Percentiles rank a stretch among this genome's conserved stretches.
phyloP scores from a whole-genome alignment of 805 yeast genomes.

The Cyberlindnera maritima region DNA sequence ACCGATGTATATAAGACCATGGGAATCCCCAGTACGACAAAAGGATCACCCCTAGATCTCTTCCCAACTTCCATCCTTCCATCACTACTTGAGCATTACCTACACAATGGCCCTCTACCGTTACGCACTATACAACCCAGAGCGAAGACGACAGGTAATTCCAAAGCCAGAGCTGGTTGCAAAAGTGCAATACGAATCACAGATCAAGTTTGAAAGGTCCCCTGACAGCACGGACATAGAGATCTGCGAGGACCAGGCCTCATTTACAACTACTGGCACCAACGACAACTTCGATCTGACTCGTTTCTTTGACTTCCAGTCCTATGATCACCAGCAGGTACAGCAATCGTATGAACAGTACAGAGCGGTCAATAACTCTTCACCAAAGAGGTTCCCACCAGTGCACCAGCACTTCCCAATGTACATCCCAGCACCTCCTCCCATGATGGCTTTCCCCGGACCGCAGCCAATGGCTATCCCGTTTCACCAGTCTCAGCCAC shows the following conservation, averaged over 20 bases:
- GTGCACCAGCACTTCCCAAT: not conserved
- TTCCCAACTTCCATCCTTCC: no score
- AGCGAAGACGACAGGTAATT: not conserved
- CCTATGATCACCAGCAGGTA: not conserved
- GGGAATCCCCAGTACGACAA: no score
- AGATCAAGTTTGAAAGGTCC: not conserved
- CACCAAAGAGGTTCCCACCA: not conserved
- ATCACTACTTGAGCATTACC: no score
- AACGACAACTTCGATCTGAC: constrained; percentile 3
- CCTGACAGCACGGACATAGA: not conserved
- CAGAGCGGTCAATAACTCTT: not conserved
- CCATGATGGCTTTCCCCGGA: not conserved
- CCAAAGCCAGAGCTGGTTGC: not conserved
- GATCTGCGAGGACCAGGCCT: not conserved
- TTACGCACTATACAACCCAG: constrained; percentile 11
- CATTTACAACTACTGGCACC: not conserved
- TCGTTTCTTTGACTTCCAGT: constrained; percentile 8
- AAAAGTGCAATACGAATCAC: not conserved
- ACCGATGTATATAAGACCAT: no score
- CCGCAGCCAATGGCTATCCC: not conserved
- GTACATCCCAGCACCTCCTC: not conserved
- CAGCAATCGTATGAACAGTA: not conserved
- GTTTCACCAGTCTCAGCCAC: not conserved
- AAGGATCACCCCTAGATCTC: not conserved
- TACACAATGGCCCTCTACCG: constrained; percentile 12